These are phyloP conservation scores for Achaetomium macrosporum DNA, from an alignment of 2,329 filamentous ascomycete genomes.

Conservation along the genomic window DNA sequence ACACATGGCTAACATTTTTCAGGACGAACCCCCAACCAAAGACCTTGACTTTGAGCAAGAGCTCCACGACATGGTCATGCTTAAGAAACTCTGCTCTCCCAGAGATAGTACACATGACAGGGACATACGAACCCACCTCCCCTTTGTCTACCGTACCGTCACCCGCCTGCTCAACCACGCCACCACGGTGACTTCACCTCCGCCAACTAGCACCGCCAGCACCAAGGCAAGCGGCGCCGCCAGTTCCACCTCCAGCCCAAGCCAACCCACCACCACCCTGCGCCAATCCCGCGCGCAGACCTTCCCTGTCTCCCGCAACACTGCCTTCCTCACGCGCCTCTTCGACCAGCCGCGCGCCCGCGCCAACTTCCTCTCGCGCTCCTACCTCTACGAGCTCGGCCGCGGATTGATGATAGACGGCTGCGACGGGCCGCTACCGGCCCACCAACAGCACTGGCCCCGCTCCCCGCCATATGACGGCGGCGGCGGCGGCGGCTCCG, in stretches of 20 bases:
- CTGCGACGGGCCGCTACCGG: not conserved
- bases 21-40: constrained; percentile 35
- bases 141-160: constrained; percentile 43
- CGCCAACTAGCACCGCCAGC: not conserved
- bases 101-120: constrained; percentile 22
- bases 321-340: constrained; percentile 38
- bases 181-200: constrained; percentile 17
- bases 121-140: constrained; percentile 37
- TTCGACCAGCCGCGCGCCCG: constrained; percentile 46
- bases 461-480: too few relatives aligned
- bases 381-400: constrained; percentile 56
- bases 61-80: constrained; percentile 38
- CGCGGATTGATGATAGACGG: constrained; percentile 29
- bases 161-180: constrained; percentile 40
- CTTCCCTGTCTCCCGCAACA: constrained; percentile 43
- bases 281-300: constrained; percentile 28
- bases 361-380: constrained; percentile 57
- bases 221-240: not conserved
- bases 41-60: constrained; percentile 31
- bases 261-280: not conserved
- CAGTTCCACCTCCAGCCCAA: not conserved
- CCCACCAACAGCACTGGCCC: too few relatives aligned
- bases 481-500: not conserved
- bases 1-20: not conserved
- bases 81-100: constrained; percentile 39